A percentile compares a stretch with the other conserved stretches of the same genome.
These are phyloP conservation scores for Boletus patriciae DNA, from an alignment of 768 basidiomycete species.

Conservation along the genomic window DNA sequence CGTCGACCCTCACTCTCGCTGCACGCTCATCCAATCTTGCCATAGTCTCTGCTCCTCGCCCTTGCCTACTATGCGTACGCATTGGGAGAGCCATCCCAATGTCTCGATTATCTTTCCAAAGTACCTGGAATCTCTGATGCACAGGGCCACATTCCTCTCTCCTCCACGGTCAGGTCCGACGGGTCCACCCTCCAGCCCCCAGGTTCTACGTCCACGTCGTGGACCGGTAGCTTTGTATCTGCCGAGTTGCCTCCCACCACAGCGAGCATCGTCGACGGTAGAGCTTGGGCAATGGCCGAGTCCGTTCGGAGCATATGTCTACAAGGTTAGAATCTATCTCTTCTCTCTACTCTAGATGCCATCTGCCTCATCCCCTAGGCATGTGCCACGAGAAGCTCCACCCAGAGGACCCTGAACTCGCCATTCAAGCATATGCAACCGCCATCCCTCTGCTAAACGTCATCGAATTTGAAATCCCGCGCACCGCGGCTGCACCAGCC, in stretches of 20 bases:
- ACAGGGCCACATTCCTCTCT: conserved; percentile 51
- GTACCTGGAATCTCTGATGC: conserved; percentile 56
- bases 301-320: conserved; percentile 74
- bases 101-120: conserved; percentile 55
- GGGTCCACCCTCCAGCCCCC: conserved; percentile 39
- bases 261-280: conserved; percentile 64
- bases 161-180: conserved; percentile 44
- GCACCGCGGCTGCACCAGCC: conserved; percentile 24
- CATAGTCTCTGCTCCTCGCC: conserved; percentile 64
- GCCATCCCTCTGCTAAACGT: conserved; percentile 55
- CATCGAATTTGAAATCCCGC: conserved; percentile 48
- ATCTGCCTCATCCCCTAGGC: conserved; percentile 43
- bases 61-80: conserved; percentile 84
- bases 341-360: not conserved
- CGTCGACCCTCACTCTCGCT: conserved; percentile 29
- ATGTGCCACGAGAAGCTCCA: conserved; percentile 70
- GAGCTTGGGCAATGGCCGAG: conserved; percentile 72
- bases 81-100: conserved; percentile 61
- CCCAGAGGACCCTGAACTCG: conserved; percentile 46
- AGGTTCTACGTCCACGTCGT: conserved; percentile 45
- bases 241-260: conserved; percentile 39
- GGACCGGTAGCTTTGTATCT: conserved; percentile 51
- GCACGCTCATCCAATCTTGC: conserved; percentile 8
- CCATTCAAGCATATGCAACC: conserved; percentile 56
- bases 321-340: conserved; percentile 52